Base-by-base conservation (phyloP, 2,329 filamentous ascomycete species). In the Ramichloridium luteum region DNA sequence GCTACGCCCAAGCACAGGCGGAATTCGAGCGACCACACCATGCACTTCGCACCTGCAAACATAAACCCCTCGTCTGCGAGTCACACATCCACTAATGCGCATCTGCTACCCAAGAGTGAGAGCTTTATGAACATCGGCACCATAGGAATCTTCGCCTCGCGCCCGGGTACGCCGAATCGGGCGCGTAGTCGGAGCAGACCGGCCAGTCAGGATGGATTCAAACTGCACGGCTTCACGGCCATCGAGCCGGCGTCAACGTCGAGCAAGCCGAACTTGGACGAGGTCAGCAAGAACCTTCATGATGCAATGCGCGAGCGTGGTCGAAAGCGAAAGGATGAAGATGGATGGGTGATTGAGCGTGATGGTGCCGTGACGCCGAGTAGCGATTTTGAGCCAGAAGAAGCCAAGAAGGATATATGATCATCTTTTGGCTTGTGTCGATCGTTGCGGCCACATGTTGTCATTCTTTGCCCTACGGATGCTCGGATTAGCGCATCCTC, bases 71-170 rank as follows among this genome's bases (percentile, higher is more conserved):
- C 34, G n/a, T 22, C 27, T 8, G 34, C 29, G 6, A 28, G 33
- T 18, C 36, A 41, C 13, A 45, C 4, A 35, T 35, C 12, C 17
- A 36, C 25, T n/a, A 36, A 26, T 16, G 34, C 31, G n/a, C 36
- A 26, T 2, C 39, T 45, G 30, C 43, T 76, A 1, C 86, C 88
- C 6, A 77, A 81, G 38, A 94, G 93, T 61, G 90, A 96, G 58
- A 90, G 82, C 1, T 94, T 94, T 61, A 78, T 78, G 57, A 88
- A 96, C 55, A 79, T 96, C 41, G 80, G 82, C 9, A 75, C 72
- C 29, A 79, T 93, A 44, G 82, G 80, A 39, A 78, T 98, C 59
- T 98, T 96, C 61, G 84, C 86, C 3, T 90, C 83, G 11, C 70
- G 82, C 16, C 85, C 86, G 4, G 70, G 79, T n/a, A 92, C 81